Percentiles rank a stretch among this genome's conserved stretches.
These are phyloP conservation scores for Penicillium bovifimosum DNA, from an alignment of 495 filamentous ascomycete species.

Conservation along the genomic window DNA sequence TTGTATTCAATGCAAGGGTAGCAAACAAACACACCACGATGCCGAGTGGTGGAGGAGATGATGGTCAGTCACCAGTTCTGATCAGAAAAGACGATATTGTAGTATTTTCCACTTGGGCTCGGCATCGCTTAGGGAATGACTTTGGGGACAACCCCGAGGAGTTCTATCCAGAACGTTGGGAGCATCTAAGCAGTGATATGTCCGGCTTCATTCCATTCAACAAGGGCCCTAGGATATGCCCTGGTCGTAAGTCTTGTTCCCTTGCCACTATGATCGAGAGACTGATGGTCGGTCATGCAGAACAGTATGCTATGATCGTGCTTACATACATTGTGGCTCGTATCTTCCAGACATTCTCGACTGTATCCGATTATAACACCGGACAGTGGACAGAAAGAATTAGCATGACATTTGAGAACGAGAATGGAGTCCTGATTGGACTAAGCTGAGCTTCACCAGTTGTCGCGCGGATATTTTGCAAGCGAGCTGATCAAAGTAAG, in stretches of 20 bases:
- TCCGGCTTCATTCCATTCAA: slow-evolving; percentile 19
- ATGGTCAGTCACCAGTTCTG: slow-evolving; percentile 2
- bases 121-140: slow-evolving; percentile 12
- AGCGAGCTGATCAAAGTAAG: neutral
- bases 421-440: slow-evolving; percentile 13
- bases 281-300: neutral
- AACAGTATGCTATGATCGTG: slow-evolving; percentile 10
- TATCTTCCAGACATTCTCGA: slow-evolving; percentile 14
- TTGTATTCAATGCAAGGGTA: neutral
- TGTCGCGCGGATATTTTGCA: neutral
- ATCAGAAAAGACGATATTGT: slow-evolving; percentile 12
- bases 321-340: slow-evolving; percentile 16
- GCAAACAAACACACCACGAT: slow-evolving; percentile 4
- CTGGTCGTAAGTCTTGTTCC: slow-evolving; percentile 14
- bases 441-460: neutral
- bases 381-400: slow-evolving; percentile 15
- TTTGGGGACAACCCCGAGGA: slow-evolving; percentile 8
- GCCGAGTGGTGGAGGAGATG: neutral
- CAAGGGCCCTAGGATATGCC: slow-evolving; percentile 13
- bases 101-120: slow-evolving; percentile 12
- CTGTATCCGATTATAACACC: slow-evolving; percentile 7
- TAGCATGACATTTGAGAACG: slow-evolving; percentile 17
- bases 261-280: neutral
- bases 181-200: slow-evolving; percentile 8
- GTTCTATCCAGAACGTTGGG: slow-evolving; percentile 19